Base-by-base conservation (phyloP, 2,329 filamentous ascomycete genomes). In the Diplodia scrobiculata region DNA sequence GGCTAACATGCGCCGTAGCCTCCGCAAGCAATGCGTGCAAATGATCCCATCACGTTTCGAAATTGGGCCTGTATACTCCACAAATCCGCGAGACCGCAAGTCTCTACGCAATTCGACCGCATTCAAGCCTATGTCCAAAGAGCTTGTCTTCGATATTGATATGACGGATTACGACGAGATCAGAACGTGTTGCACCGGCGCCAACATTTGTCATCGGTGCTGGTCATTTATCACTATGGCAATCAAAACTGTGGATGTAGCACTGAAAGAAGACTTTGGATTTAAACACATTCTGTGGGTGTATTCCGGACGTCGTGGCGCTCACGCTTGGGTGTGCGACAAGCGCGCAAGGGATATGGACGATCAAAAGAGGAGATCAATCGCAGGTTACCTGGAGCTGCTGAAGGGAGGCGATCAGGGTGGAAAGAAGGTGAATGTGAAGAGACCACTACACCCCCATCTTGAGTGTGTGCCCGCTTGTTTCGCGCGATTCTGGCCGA, bases 211-310 rank as follows among this genome's bases (percentile, higher is more conserved):
- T 77, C 84, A 83, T 70, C 95, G 93, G 76, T 99, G 95, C 80
- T 99, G 95, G 95, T 84, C 90, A 59, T 99, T 98, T 78, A 96
- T 97, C 72, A 97, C 91, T 27, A 98, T 99, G 92, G 91, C 95
- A 7, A 94, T 99, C 76, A 95, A 96, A 75, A 92, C 97, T 17
- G 84, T 98, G 13, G 94, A 98, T 76, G 84, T 86, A 13, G 92
- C 93, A 0, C 79, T 99, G 71, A 85, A 92, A 63, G 92, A 98
- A 21, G 95, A 99, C 78, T 97, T 99, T 80, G 95, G 93, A 53
- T 99, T 97, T 79, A 88, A 91, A 75, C 94, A 99, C 78, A 94
- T 99, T 73, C 84, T 99, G 78, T 99, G 95, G 95, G 93, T 99
- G 6, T 99, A 99, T 79, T 99, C 95, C 0, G 95, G 95, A 71